Base-by-base conservation (phyloP, 257 asterid genomes). In the Gynochthodes officinalis region DNA sequence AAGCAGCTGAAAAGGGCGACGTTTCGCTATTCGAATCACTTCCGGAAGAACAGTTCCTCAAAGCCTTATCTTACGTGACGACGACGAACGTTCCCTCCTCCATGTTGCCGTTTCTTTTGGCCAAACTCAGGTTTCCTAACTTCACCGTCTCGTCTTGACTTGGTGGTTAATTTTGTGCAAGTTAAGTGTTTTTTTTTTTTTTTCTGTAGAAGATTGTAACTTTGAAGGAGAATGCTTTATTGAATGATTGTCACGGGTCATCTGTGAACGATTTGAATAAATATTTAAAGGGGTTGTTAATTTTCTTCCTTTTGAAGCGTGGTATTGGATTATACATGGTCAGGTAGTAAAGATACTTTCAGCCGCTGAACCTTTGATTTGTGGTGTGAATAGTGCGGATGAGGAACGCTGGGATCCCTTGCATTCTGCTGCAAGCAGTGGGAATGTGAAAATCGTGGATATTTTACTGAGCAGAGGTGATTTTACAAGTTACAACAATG, bases 351-450 rank as follows among this genome's bases (percentile, higher is more conserved):
- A 82, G 79, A 55, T 89, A 4, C 84, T 94, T 15, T 82, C 90
- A 42, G 90, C 85, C 76, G 87, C 86, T 67, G 86, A 70, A 57
- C 88, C 93, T 25, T 87, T 90, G 5, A 66, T 81, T 35, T 73
- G 80, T 75, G 81, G 80, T 40, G 82, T 91, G 64, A 94, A 94
- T 83, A 73, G 72, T 79, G 81, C 84, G 9, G 99, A 94, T 52
- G 99, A 94, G 75, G 99, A 94, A 85, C 97, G 97, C 55, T 94
- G 99, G 99, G 85, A 85, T n/a, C 97, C 99, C 0, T 85, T 94
- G 73, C 99, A 94, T 74, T 89, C 99, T 76, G 99, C 97, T 3
- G 90, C 96, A 39, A 94, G 99, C 74, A 87, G 92, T 78, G 97
- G 99, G 72, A 87, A 86, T 75, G 71, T 78, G 57, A 82, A 86